Evolutionary conservation across 169 alveolate genomes (phyloP).

Genomic region (Perkinsus marinus): DNA sequence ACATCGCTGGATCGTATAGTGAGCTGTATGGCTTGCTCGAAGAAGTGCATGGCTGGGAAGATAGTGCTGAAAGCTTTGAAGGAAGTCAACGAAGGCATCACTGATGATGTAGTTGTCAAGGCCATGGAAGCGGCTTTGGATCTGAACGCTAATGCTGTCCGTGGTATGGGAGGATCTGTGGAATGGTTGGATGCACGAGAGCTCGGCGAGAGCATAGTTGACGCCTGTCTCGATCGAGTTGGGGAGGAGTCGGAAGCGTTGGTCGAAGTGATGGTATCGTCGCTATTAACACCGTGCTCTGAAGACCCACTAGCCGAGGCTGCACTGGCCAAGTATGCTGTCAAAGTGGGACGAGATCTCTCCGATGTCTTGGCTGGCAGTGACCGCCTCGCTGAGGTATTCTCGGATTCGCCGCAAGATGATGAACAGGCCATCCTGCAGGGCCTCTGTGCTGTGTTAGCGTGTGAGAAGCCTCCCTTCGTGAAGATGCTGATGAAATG

Average conservation of each 20-base stretch:
- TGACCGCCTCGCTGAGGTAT: not conserved
- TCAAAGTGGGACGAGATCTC: not conserved
- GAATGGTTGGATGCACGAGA: not conserved
- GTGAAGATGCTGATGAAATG: not conserved
- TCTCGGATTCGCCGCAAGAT: not conserved
- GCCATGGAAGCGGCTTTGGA: not conserved
- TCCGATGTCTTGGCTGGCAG: not conserved
- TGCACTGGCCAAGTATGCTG: not conserved
- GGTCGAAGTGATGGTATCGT: not conserved
- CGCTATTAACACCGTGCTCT: not conserved
- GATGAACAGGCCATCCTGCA: not conserved
- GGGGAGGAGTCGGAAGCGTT: not conserved
- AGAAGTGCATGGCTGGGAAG: not conserved
- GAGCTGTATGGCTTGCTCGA: not conserved
- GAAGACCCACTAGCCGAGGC: not conserved
- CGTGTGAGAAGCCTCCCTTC: not conserved
- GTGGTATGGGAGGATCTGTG: not conserved
- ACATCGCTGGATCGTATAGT: not conserved
- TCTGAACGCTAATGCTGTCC: not conserved
- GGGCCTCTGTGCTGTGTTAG: not conserved
- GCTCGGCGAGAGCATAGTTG: not conserved
- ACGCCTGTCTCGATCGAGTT: not conserved
- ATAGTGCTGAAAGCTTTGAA: not conserved
- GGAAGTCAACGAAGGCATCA: not conserved
- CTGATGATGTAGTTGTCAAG: not conserved